Evolutionary conservation across 2,329 filamentous ascomycete genomes (phyloP).

Genomic region (Zasmidium cellare): DNA sequence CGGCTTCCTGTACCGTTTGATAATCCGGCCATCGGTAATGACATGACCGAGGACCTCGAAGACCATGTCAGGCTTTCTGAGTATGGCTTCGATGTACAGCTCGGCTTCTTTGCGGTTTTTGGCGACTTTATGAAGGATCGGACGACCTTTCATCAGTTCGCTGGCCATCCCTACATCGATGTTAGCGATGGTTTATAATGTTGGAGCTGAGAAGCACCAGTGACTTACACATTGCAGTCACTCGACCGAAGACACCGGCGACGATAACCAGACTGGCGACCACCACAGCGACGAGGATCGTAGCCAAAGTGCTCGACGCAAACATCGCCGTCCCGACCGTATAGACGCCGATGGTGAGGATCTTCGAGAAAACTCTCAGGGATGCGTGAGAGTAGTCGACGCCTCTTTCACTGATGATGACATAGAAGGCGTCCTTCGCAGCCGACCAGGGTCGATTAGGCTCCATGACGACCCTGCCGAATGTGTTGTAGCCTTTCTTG

Average conservation of each 20-base stretch:
- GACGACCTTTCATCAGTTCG: slow-evolving; percentile 1
- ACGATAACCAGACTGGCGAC: not conserved
- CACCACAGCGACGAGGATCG: not conserved
- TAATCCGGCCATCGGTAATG: slow-evolving; percentile 2
- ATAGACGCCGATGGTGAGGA: not conserved
- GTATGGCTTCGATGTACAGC: slow-evolving; percentile 8
- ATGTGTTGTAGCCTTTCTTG: not conserved
- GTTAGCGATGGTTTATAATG: too few species aligned
- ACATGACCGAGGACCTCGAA: slow-evolving; percentile 8
- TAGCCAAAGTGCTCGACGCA: slow-evolving; percentile 7
- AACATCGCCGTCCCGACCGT: slow-evolving; percentile 7
- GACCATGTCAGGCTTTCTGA: slow-evolving; percentile 2
- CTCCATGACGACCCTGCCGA: not conserved
- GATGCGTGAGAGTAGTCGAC: slow-evolving; percentile 1
- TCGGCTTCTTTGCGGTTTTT: not conserved
- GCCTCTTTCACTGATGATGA: slow-evolving; percentile 2
- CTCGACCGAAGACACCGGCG: slow-evolving; percentile 4
- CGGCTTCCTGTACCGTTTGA: slow-evolving; percentile 1
- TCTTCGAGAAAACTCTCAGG: slow-evolving; percentile 1
- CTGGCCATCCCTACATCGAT: not conserved
- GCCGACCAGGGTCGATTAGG: not conserved
- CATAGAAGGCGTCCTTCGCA: slow-evolving; percentile 2
- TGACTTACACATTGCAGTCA: slow-evolving; percentile 8
- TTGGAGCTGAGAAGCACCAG: too few species aligned
- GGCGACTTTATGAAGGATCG: slow-evolving; percentile 1